Evolutionary conservation across 805 yeast genomes (phyloP), one percentile per base, ranked within the genome.

Genomic region (Candida arabinofermentans): DNA sequence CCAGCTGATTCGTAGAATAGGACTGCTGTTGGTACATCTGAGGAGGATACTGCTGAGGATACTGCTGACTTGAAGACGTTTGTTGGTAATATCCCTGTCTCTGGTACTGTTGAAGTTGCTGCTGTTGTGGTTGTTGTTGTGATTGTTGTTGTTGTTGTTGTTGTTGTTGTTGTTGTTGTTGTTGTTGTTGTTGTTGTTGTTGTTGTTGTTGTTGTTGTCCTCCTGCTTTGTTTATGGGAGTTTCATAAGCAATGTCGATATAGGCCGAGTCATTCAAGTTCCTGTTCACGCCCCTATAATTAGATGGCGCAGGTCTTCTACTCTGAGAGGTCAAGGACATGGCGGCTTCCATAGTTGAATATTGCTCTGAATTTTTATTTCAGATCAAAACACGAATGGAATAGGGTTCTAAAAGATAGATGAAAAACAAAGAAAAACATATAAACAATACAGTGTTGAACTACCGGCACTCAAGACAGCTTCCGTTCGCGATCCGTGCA

Each of bases 181-280:
- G 56, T 13, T 36, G 47, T 12, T 41, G 50, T 31, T 43, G 53
- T 32, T 42, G 51, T 22, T 46, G 54, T 3, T 36, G 47, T 27
- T 43, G 57, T 9, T 36, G 41, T 24, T 36, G 50, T 21, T 36
- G 50, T 18, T 32, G 46, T 24, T 40, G 39, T 12, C 46, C 45
- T 18, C 31, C 30, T 2, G 35, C 34, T 14, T 31, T 23, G 8
- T 42, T 43, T 7, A 64, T 42, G 3, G 74, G 74, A 0, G 55
- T 55, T 47, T 75, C 79, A 13, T 69, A 49, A 13, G 67, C 46
- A 12, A 75, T 59, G 44, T 74, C 78, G 24, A 75, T 72, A 44
- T 54, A 61, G 0, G 76, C 79, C 9, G 67, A 54, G 21, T 68
- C 69, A 36, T 60, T 65, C 23, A 73, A 46, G 14, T 69, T 55